These are phyloP conservation scores for Pseudocercospora fijiensis DNA, from an alignment of 2,329 filamentous ascomycete genomes.

Conservation along the genomic window DNA sequence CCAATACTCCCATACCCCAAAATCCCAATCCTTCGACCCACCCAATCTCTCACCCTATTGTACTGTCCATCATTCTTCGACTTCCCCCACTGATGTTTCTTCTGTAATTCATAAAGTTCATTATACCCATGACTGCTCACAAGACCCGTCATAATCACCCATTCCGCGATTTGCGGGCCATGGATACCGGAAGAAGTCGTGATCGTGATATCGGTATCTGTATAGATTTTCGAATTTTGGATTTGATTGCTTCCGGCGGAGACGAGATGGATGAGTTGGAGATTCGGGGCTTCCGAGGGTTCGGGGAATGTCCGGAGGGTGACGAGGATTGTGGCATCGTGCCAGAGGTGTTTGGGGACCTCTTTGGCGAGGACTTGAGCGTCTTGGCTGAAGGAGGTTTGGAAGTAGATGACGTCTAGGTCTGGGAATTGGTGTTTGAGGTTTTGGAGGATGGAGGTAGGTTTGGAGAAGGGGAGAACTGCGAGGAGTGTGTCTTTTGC, in stretches of 20 bases:
- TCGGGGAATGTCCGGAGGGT: constrained; percentile 51
- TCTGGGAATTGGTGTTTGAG: constrained; percentile 33
- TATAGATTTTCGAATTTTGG: constrained; percentile 54
- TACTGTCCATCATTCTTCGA: constrained; percentile 20
- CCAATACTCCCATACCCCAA: constrained; percentile 64
- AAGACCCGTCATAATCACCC: constrained; percentile 63
- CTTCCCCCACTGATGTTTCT: constrained; percentile 54
- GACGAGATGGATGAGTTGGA: constrained; percentile 56
- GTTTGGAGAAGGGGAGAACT: constrained; percentile 39
- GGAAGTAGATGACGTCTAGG: constrained; percentile 14
- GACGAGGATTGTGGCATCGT: constrained; percentile 48
- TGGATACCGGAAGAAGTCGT: constrained; percentile 59
- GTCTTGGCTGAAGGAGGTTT: constrained; percentile 15
- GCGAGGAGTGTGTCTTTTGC: constrained; percentile 37
- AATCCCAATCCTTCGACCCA: constrained; percentile 59
- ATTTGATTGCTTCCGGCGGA: constrained; percentile 60
- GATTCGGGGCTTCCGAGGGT: constrained; percentile 40
- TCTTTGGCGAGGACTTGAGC: constrained; percentile 11
- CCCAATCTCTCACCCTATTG: constrained; percentile 51
- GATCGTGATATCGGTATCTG: constrained; percentile 53
- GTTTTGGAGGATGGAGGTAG: constrained; percentile 45
- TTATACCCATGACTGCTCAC: constrained; percentile 58
- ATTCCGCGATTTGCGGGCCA: constrained; percentile 66
- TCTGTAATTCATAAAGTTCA: constrained; percentile 58
- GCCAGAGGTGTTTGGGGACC: constrained; percentile 40